Base-by-base conservation (phyloP, 768 basidiomycete genomes). In the Astraeus odoratus region DNA sequence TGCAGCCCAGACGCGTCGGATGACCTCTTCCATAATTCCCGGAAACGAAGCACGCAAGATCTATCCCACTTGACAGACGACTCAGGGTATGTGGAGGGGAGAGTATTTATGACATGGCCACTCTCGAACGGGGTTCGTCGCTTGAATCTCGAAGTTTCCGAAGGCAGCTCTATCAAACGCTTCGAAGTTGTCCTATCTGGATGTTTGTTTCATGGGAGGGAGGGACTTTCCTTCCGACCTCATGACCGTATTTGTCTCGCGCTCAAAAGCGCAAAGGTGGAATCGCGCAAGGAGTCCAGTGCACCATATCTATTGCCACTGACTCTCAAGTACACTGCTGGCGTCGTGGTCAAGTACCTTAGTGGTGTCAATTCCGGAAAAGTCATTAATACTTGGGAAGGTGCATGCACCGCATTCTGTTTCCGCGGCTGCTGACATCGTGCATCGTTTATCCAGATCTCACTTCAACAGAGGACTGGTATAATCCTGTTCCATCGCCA, bases 51-150 rank as follows among this genome's bases (percentile, higher is more conserved):
- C 39, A 49, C 65, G 31, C 40, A 51, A 9, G 70, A 71, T 13
- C 57, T 61, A 29, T 39, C 58, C 22, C 49, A 53, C 42, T 52
- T 56, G 18, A 47, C 51, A 2, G 61, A 68, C 22, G 66, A 60
- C 8, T 56, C 58, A 1, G 70, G 73, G 2, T 74, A 66, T 51
- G 56, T 78, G 4, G 54, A 65, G 26, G 71, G 69, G 39, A 65
- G 51, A 30, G 57, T 75, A 9, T 65, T 59, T 51, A 77, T 77
- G 76, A 56, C 61, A 41, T 77, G 75, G 72, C 63, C 64, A 4
- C 54, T 61, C 3, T 54, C 53, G 5, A 54, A 55, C 34, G 47
- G 18, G 31, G 56, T 56, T 22, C 57, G 59, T 34, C 64, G 63
- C 31, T 49, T 71, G 16, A 65, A 67, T 47, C 22, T 63, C 56